Percentiles rank a stretch among this genome's conserved stretches.
Conservation (phyloP, 2,329 filamentous ascomycete genomes). For the Colletotrichum paranaense region DNA sequence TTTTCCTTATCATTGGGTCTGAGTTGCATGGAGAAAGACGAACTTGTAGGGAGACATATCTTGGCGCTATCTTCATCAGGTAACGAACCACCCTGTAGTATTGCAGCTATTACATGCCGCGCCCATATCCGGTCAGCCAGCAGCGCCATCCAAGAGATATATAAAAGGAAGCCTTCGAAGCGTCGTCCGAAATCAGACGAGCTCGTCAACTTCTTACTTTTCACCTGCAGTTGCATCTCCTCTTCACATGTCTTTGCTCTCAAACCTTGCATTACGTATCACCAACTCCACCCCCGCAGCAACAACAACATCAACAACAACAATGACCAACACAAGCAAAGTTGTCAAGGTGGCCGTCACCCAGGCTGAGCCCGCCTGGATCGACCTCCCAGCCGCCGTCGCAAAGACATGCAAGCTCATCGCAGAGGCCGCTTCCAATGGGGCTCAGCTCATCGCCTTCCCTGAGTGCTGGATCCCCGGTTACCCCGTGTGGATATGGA, state of each 20-base stretch:
- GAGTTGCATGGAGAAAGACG: not conserved
- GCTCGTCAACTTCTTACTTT: not conserved
- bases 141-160: not conserved
- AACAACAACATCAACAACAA: not conserved
- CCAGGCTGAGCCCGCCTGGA: conserved; percentile 70
- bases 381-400: conserved; percentile 66
- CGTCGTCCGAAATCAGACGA: not conserved
- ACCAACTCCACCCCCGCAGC: not conserved
- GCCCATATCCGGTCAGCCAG: too few species aligned
- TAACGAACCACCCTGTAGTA: not conserved
- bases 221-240: not conserved
- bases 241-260: not conserved
- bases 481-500: conserved; percentile 60
- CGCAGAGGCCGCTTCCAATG: conserved; percentile 62
- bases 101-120: not conserved
- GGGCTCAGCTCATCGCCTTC: conserved; percentile 66
- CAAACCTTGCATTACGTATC: not conserved
- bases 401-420: conserved; percentile 69
- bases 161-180: not conserved
- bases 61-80: not conserved
- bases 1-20: not conserved
- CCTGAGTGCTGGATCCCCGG: conserved; percentile 67
- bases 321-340: not conserved
- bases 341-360: conserved; percentile 57
- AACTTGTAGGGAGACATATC: not conserved